Evolutionary conservation across 495 filamentous ascomycete species (phyloP).

Genomic region (Chlorociboria aeruginascens): DNA sequence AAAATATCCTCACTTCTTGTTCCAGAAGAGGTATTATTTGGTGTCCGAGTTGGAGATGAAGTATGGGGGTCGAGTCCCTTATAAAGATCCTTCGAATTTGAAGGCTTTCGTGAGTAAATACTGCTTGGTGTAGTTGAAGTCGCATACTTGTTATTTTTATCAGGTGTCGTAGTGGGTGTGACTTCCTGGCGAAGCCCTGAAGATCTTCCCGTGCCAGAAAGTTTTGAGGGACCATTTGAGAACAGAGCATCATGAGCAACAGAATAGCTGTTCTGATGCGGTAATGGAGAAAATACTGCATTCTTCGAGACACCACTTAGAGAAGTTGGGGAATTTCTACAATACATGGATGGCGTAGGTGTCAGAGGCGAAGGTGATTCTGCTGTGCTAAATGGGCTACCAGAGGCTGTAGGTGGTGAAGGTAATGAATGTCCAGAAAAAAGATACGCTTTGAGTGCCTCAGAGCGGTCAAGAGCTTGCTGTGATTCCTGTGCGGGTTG

Average conservation of each 20-base stretch:
- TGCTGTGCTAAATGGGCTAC: neutral
- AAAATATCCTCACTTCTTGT: conserved; percentile 24
- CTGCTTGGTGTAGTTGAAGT: conserved; percentile 1
- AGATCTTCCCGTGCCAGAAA: conserved; percentile 2
- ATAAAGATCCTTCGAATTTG: neutral
- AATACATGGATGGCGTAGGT: neutral
- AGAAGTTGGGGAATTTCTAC: neutral
- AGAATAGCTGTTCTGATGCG: conserved; percentile 4
- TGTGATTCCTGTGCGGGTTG: neutral
- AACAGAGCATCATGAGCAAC: neutral
- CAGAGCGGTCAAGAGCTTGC: conserved; percentile 16
- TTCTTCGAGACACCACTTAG: neutral
- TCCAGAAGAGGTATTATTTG: conserved; percentile 6
- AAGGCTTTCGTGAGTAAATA: neutral
- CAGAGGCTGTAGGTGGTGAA: neutral
- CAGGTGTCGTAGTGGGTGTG: conserved; percentile 16
- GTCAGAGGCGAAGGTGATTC: neutral
- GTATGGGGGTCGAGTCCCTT: neutral
- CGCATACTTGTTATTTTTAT: conserved; percentile 2
- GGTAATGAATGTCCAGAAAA: conserved; percentile 19
- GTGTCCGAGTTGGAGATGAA: conserved; percentile 1
- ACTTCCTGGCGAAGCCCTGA: conserved; percentile 19
- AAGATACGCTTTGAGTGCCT: conserved; percentile 29
- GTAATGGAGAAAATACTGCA: neutral
- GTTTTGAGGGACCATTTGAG: neutral